These are phyloP conservation scores for Yamadazyma scolyti DNA, from an alignment of 805 yeast genomes.

Conservation along the genomic window DNA sequence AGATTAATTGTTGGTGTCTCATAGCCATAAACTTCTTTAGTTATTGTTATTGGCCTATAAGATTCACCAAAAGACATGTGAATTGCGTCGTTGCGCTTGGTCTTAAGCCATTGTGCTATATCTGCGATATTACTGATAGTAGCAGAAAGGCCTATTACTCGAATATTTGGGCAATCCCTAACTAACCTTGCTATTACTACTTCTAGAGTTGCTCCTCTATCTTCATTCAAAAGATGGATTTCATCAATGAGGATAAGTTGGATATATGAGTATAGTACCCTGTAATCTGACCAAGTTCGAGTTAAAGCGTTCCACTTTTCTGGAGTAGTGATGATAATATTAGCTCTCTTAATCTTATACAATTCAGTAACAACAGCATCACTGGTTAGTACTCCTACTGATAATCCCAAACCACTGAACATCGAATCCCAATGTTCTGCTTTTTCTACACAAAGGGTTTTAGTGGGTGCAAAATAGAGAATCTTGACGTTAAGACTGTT, in stretches of 20 bases:
- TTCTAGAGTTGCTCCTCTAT: conserved; percentile 25
- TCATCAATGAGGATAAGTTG: conserved; percentile 23
- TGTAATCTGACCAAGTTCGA: conserved; percentile 40
- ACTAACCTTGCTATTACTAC: conserved; percentile 16
- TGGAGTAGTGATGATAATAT: conserved; percentile 54
- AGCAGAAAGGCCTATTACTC: not conserved
- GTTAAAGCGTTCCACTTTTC: conserved; percentile 62
- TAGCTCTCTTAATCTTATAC: conserved; percentile 5
- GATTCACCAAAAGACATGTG: not conserved
- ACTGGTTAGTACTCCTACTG: not conserved
- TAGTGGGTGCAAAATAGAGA: not conserved
- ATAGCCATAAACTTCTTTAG: not conserved
- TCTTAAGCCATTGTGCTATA: not conserved
- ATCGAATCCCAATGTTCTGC: not conserved
- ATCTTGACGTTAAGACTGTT: not conserved
- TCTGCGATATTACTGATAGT: not conserved
- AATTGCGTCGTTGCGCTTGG: not conserved
- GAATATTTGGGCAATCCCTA: conserved; percentile 1
- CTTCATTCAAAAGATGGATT: conserved; percentile 23
- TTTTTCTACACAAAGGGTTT: not conserved
- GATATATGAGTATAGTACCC: conserved; percentile 11
- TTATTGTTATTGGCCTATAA: not conserved
- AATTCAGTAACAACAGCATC: not conserved
- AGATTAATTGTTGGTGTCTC: not conserved
- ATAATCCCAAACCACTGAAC: not conserved